Evolutionary conservation across 2,329 filamentous ascomycete genomes (phyloP), one percentile per base, ranked within the genome.

Genomic region (Penicillium italicum): DNA sequence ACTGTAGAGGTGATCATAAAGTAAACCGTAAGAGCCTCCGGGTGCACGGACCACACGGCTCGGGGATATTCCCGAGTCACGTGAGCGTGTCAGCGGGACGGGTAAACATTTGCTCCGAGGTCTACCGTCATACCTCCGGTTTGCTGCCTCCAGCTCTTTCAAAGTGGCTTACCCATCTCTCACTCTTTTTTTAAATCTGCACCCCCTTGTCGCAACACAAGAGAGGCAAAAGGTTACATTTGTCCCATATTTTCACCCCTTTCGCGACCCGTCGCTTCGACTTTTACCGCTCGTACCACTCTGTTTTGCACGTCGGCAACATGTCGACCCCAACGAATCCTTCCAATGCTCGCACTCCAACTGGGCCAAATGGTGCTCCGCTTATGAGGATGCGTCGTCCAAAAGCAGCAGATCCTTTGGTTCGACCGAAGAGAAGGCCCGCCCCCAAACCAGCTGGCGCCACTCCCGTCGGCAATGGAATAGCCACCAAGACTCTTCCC

Each of bases 361-460:
- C 76, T 6, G 76, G 78, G n/a, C 67, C 74, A 22, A 77, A 78
- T 53, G 79, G 76, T 59, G 75, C 69, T 45, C 71, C 68, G 11
- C 69, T 76, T 63, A 75, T 72, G 28, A 44, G 40, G 16, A 50
- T 77, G 36, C 77, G 81, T 53, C 80, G 79, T 55, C 77, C 77
- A 11, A 80, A 79, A 55, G 75, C 74, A 44, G 77, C 78, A 53
- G 85, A 90, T 64, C 87, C 88, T 30, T 76, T 90, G 20, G 84
- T 87, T 49, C 79, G 85, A 50, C 80, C 84, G 42, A 85, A 86
- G 67, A 83, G 79, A 55, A 71, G 65, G 60, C 70, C 69, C 41
- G 56, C 53, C 14, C 54, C 66, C 33, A 72, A 62, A 50, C 66
- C 67, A 31, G 55, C 62, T 30, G 63, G 50, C 42, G 45, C 61